Evolutionary conservation across 768 basidiomycete species (phyloP).

Genomic region (Amanita exitialis): DNA sequence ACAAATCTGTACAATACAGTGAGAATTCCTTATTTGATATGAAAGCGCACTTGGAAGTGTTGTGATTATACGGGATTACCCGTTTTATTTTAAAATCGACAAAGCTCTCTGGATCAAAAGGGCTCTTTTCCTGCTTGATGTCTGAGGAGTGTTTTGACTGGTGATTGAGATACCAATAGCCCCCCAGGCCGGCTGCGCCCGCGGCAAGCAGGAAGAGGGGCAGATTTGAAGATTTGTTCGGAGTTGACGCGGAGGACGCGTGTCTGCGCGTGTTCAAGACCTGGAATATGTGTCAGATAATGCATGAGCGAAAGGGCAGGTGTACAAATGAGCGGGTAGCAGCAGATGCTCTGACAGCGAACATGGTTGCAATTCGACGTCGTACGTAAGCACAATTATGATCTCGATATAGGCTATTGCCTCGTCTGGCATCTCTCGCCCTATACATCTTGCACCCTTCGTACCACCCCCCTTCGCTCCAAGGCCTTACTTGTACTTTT

Average conservation of each 20-base stretch:
- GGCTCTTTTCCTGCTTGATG: slow-evolving; percentile 48
- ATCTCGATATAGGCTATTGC: background rate
- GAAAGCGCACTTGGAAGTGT: slow-evolving; percentile 59
- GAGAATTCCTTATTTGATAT: background rate
- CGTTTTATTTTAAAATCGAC: slow-evolving; percentile 76
- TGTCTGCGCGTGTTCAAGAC: slow-evolving; percentile 13
- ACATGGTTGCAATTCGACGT: slow-evolving; percentile 23
- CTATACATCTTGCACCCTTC: background rate
- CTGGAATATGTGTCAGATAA: background rate
- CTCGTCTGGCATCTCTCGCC: background rate
- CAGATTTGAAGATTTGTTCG: slow-evolving; percentile 37
- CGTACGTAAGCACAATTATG: background rate
- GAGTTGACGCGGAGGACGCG: slow-evolving; percentile 27
- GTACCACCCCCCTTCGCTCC: slow-evolving; percentile 6
- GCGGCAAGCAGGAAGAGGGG: slow-evolving; percentile 39
- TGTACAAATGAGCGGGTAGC: slow-evolving; percentile 33
- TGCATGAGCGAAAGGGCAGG: slow-evolving; percentile 5
- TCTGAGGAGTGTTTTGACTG: slow-evolving; percentile 9
- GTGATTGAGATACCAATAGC: slow-evolving; percentile 42
- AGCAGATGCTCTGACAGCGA: slow-evolving; percentile 27
- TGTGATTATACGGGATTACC: slow-evolving; percentile 87
- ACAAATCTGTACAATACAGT: slow-evolving; percentile 40
- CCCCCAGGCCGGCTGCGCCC: slow-evolving; percentile 32
- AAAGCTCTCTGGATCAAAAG: slow-evolving; percentile 68
- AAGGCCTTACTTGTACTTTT: background rate